Conservation (phyloP, 176 grass and related monocot species). For the Ensete glaucum region DNA sequence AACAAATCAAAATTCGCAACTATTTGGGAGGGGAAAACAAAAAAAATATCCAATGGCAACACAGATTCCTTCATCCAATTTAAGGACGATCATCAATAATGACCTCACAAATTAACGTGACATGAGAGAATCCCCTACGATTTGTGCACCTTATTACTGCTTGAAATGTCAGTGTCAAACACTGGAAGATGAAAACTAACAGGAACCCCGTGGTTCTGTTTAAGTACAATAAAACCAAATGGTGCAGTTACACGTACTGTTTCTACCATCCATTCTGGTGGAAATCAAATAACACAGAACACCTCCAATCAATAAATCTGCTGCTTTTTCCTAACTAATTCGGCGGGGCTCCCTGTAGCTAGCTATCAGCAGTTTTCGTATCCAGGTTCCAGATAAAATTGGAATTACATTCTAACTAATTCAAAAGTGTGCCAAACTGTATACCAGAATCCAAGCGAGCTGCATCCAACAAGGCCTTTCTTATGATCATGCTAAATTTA, state of each 20-base stretch:
- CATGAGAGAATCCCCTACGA: neutral
- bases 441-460: slow-evolving; percentile 83
- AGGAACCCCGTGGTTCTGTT: no score
- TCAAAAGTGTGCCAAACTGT: slow-evolving; percentile 93
- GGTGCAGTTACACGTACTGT: neutral
- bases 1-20: no score
- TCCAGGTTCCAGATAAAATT: neutral
- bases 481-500: neutral
- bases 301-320: neutral
- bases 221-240: neutral
- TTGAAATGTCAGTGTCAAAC: no score
- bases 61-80: no score
- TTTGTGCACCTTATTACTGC: neutral
- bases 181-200: no score
- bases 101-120: neutral
- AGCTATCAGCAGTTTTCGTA: neutral
- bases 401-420: neutral
- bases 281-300: neutral
- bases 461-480: slow-evolving; percentile 28
- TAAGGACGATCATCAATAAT: no score
- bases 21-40: no score
- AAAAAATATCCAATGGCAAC: no score
- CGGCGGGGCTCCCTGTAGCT: neutral
- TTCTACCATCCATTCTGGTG: neutral
- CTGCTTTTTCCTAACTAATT: neutral